Conservation (phyloP, 768 basidiomycete species). For the Lentinula lateritia region DNA sequence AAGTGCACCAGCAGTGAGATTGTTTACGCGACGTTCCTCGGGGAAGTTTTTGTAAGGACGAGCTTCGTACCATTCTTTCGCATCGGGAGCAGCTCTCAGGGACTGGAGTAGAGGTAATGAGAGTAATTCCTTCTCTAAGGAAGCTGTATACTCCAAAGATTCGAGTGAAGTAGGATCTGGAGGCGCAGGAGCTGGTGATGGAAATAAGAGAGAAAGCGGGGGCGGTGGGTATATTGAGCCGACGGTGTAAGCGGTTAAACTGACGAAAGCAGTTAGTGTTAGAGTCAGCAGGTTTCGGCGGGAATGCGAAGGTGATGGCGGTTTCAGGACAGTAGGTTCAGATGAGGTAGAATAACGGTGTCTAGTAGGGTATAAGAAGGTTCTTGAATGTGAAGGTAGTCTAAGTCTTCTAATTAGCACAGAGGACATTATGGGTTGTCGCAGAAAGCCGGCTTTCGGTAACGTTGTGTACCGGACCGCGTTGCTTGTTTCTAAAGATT, state of each 20-base stretch:
- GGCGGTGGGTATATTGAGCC: slow-evolving; percentile 73
- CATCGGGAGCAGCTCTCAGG: slow-evolving; percentile 43
- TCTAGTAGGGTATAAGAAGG: not conserved
- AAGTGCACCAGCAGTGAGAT: slow-evolving; percentile 79
- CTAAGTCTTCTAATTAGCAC: not conserved
- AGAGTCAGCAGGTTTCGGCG: not conserved
- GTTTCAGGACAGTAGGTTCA: not conserved
- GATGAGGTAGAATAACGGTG: not conserved
- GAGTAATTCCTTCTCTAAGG: slow-evolving; percentile 67
- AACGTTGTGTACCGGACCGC: not conserved
- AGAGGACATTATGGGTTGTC: not conserved
- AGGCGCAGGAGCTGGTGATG: slow-evolving; percentile 72
- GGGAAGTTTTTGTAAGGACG: slow-evolving; percentile 71
- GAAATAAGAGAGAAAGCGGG: slow-evolving; percentile 63
- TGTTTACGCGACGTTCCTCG: slow-evolving; percentile 73
- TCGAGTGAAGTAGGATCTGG: slow-evolving; percentile 50
- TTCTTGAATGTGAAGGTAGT: not conserved
- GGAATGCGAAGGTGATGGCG: slow-evolving; percentile 22
- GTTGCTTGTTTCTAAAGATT: not conserved
- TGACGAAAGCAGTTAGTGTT: slow-evolving; percentile 15
- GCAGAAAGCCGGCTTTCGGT: not conserved
- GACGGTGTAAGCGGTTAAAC: slow-evolving; percentile 37
- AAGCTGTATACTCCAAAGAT: slow-evolving; percentile 48
- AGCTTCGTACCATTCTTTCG: slow-evolving; percentile 67
- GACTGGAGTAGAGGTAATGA: slow-evolving; percentile 51